Evolutionary conservation across 2,329 filamentous ascomycete genomes (phyloP).

Genomic region (Albifimbria verrucaria): DNA sequence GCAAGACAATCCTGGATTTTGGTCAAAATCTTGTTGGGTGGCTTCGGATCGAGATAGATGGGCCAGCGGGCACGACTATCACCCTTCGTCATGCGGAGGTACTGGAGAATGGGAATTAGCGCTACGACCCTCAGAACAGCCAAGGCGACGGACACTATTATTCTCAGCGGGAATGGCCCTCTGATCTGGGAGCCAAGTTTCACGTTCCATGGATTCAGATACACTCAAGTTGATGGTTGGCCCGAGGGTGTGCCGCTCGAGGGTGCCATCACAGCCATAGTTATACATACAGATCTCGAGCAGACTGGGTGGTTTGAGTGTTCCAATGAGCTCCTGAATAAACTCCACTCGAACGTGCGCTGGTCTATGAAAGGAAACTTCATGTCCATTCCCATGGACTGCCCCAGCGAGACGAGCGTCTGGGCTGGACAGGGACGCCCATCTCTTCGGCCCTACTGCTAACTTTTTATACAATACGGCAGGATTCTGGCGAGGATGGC

Average conservation of each 20-base stretch:
- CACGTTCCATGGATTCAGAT: constrained; percentile 53
- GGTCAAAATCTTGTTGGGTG: constrained; percentile 56
- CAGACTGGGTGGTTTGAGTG: constrained; percentile 48
- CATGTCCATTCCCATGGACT: constrained; percentile 53
- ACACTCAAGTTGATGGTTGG: constrained; percentile 46
- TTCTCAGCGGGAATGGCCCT: constrained; percentile 16
- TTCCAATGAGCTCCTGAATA: constrained; percentile 49
- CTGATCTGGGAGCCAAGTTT: constrained; percentile 41
- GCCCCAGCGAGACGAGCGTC: constrained; percentile 52
- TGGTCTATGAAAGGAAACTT: constrained; percentile 60
- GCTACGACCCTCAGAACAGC: constrained; percentile 32
- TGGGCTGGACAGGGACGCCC: constrained; percentile 52
- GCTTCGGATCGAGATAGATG: constrained; percentile 35
- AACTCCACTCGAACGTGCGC: constrained; percentile 49
- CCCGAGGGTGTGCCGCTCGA: constrained; percentile 9
- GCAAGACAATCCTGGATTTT: constrained; percentile 50
- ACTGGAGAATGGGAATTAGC: constrained; percentile 45
- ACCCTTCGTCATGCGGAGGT: constrained; percentile 52
- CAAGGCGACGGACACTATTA: constrained; percentile 36
- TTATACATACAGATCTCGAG: constrained; percentile 50
- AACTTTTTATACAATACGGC: constrained; percentile 46
- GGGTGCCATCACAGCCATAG: constrained; percentile 22
- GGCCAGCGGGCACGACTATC: constrained; percentile 36
- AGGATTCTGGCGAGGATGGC: constrained; percentile 49
- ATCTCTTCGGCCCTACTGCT: constrained; percentile 45